Evolutionary conservation across 2,329 filamentous ascomycete genomes (phyloP).

Genomic region (Talaromyces sp.): DNA sequence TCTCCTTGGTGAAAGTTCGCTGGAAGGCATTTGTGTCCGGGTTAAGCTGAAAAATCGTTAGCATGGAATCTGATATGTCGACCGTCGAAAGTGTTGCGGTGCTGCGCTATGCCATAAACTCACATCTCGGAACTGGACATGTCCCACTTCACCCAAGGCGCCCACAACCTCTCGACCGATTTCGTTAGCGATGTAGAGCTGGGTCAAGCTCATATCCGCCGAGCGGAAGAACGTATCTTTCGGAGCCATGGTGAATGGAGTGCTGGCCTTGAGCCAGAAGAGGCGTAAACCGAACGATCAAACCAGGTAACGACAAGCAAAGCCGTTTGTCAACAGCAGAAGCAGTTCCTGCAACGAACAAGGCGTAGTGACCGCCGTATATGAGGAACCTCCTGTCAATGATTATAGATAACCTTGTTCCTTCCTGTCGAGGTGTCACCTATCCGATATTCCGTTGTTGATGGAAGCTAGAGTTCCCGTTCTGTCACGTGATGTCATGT

Average conservation of each 20-base stretch:
- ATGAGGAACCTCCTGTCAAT: background rate
- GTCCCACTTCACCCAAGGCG: slow-evolving; percentile 88
- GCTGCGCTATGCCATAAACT: slow-evolving; percentile 34
- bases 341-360: background rate
- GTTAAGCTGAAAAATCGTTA: slow-evolving; percentile 63
- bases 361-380: background rate
- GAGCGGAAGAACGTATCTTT: slow-evolving; percentile 98
- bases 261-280: background rate
- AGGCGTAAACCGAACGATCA: background rate
- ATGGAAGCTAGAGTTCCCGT: background rate
- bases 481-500: background rate
- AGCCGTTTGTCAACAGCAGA: background rate
- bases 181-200: slow-evolving; percentile 98
- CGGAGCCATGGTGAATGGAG: slow-evolving; percentile 50
- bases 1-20: slow-evolving; percentile 94
- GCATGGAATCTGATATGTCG: background rate
- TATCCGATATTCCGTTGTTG: background rate
- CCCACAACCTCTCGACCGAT: slow-evolving; percentile 97
- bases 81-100: background rate
- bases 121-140: slow-evolving; percentile 97
- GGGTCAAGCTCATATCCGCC: slow-evolving; percentile 99
- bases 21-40: slow-evolving; percentile 91
- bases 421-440: background rate
- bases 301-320: background rate
- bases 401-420: background rate